phyloP scores from a whole-genome alignment of 2,329 filamentous ascomycete genomes.

The Gliomastix tumulicola region DNA sequence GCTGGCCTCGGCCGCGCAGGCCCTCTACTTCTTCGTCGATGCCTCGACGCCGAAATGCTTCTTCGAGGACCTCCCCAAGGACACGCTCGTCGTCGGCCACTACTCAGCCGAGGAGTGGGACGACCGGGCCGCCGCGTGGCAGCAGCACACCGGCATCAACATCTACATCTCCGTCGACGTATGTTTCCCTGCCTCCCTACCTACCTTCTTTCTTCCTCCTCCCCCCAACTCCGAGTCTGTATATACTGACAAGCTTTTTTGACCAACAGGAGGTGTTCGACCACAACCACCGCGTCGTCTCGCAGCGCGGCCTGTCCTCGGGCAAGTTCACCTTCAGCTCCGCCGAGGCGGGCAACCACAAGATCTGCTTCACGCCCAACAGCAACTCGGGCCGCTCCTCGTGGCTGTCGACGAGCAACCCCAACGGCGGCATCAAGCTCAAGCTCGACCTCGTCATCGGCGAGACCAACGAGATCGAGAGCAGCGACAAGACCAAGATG shows the following conservation, averaged over 20 bases:
- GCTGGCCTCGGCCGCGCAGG: slow-evolving; percentile 61
- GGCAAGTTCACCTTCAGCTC: slow-evolving; percentile 95
- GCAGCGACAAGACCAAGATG: slow-evolving; percentile 87
- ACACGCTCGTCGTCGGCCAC: slow-evolving; percentile 90
- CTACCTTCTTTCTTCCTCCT: no score
- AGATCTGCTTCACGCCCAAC: slow-evolving; percentile 85
- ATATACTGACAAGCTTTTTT: background rate
- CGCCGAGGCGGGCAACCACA: slow-evolving; percentile 90
- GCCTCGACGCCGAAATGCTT: slow-evolving; percentile 85
- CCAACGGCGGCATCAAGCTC: slow-evolving; percentile 74
- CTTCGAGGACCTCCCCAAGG: slow-evolving; percentile 96
- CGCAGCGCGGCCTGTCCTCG: slow-evolving; percentile 65
- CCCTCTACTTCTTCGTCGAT: slow-evolving; percentile 94
- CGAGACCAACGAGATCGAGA: slow-evolving; percentile 89
- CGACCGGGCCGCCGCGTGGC: slow-evolving; percentile 60
- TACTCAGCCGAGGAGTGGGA: slow-evolving; percentile 84
- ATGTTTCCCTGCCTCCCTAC: slow-evolving; percentile 21
- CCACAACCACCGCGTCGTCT: slow-evolving; percentile 93
- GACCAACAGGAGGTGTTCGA: slow-evolving; percentile 76
- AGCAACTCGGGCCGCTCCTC: slow-evolving; percentile 62
- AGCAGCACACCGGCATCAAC: slow-evolving; percentile 65
- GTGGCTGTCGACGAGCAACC: slow-evolving; percentile 61
- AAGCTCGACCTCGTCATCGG: slow-evolving; percentile 89
- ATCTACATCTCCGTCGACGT: slow-evolving; percentile 89
- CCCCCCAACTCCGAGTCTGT: no score